Conservation (phyloP, 345 rosid genomes). For the Bruguiera parviflora region DNA sequence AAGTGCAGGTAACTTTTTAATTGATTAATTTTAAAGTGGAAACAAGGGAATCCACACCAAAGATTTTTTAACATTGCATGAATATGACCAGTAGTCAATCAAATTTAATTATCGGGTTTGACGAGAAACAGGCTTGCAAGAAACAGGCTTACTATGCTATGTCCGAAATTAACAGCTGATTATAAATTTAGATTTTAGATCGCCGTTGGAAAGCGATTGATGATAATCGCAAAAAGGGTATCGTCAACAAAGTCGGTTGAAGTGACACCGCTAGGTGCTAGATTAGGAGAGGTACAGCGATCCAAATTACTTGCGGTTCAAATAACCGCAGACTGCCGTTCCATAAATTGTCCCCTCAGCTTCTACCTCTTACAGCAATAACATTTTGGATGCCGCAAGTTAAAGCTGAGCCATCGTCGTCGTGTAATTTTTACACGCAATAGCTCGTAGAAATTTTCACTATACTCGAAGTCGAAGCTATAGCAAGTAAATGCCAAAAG, state of each 20-base stretch:
- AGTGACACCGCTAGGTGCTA: not conserved
- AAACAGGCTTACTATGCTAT: no score
- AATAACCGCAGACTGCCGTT: not conserved
- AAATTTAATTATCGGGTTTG: no score
- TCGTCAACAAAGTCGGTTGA: conserved; percentile 1
- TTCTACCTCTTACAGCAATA: not conserved
- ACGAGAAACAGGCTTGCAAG: no score
- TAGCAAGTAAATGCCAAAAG: no score
- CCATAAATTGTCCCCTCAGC: not conserved
- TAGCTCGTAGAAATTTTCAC: no score
- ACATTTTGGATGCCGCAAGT: not conserved
- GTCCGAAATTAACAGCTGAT: not conserved
- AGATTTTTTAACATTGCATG: no score
- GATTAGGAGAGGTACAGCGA: not conserved
- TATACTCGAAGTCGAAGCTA: no score
- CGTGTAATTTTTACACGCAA: not conserved
- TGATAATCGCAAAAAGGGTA: not conserved
- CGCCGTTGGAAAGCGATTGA: not conserved
- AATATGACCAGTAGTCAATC: no score
- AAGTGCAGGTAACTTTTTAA: no score
- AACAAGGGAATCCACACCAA: no score
- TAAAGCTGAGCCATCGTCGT: not conserved
- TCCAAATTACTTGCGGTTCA: not conserved
- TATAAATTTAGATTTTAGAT: not conserved
- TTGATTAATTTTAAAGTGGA: no score